Conservation (phyloP, 148 eudicot species). For the Cornus suecica region DNA sequence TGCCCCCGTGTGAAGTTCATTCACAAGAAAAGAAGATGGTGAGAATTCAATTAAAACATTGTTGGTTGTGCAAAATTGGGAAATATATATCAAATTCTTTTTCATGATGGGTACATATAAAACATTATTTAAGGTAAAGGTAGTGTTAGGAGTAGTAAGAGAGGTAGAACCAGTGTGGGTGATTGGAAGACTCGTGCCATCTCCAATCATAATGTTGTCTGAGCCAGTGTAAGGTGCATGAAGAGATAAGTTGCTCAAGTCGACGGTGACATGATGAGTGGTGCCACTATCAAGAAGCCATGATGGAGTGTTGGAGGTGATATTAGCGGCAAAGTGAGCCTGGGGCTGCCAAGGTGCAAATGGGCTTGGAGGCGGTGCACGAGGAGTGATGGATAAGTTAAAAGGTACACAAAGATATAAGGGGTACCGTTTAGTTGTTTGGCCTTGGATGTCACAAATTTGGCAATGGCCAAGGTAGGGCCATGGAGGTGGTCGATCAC, state of each 20-base stretch:
- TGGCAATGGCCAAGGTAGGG: background rate
- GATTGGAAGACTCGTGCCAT: conserved; percentile 1
- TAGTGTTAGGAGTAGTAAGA: background rate
- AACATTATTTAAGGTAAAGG: background rate
- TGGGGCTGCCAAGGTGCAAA: background rate
- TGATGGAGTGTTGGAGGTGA: background rate
- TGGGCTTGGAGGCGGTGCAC: no score
- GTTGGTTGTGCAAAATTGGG: background rate
- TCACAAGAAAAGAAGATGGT: background rate
- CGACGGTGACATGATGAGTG: conserved; percentile 9
- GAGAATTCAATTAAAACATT: background rate
- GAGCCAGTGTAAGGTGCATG: conserved; percentile 8
- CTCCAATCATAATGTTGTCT: background rate
- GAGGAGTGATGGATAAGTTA: background rate
- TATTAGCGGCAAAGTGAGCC: background rate
- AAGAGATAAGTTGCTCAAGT: background rate
- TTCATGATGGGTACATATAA: background rate
- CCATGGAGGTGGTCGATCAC: background rate
- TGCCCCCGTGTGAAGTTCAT: background rate
- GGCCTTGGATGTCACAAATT: background rate
- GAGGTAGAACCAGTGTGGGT: conserved; percentile 6
- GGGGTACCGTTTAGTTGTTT: background rate
- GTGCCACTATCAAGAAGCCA: conserved; percentile 8
- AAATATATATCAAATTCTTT: conserved; percentile 1
- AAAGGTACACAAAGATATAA: background rate